A percentile compares a stretch with the other conserved stretches of the same genome.
Conservation (phyloP, 2,329 filamentous ascomycete species). For the Talaromyces sp. region DNA sequence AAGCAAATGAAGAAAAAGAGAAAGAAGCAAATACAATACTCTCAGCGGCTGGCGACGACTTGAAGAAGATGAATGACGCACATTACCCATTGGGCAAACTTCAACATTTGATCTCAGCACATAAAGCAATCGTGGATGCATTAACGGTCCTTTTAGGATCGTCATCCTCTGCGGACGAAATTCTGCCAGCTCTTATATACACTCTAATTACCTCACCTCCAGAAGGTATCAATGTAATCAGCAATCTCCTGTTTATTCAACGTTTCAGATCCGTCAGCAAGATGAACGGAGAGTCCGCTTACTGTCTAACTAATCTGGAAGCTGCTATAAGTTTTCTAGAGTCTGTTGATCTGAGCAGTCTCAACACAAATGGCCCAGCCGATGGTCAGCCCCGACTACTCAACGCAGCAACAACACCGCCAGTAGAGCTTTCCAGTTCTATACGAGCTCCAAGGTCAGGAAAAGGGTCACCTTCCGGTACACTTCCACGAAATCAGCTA, state of each 20-base stretch:
- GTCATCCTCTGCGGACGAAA: constrained; percentile 89
- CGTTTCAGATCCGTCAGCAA: constrained; percentile 81
- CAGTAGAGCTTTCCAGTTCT: constrained; percentile 28
- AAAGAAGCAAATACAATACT: constrained; percentile 71
- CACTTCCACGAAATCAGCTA: constrained; percentile 30
- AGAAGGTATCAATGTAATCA: constrained; percentile 81
- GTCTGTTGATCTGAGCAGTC: constrained; percentile 86
- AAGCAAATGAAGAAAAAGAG: constrained; percentile 56
- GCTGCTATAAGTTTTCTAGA: constrained; percentile 91
- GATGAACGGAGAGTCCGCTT: constrained; percentile 88
- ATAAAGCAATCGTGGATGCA: constrained; percentile 93
- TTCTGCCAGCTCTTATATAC: constrained; percentile 94
- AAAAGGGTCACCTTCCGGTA: constrained; percentile 32
- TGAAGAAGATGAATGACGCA: constrained; percentile 79
- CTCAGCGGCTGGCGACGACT: constrained; percentile 64
- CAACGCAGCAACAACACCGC: constrained; percentile 26
- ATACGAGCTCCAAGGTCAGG: constrained; percentile 25
- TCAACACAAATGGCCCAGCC: constrained; percentile 73
- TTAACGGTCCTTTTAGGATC: constrained; percentile 63
- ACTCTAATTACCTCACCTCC: constrained; percentile 87
- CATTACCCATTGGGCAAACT: constrained; percentile 88
- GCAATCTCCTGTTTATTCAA: constrained; percentile 93
- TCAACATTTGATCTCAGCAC: constrained; percentile 78
- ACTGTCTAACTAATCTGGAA: constrained; percentile 93
- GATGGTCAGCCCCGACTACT: constrained; percentile 62